Evolutionary conservation across 2,329 filamentous ascomycete species (phyloP).

Genomic region (Beauveria australis): DNA sequence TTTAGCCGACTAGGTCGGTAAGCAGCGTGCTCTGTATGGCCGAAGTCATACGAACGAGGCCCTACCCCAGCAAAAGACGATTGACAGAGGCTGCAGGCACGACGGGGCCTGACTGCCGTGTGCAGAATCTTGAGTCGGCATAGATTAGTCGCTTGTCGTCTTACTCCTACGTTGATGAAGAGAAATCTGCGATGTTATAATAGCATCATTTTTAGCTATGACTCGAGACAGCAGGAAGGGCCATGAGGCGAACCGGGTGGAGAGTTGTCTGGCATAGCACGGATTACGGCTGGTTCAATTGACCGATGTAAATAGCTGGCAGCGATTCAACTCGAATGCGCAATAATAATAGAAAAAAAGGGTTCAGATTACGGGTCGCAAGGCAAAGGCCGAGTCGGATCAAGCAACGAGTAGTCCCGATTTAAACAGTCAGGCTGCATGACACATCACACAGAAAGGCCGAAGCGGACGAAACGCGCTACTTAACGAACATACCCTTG

Average conservation of each 20-base stretch:
- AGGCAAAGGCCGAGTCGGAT: background rate
- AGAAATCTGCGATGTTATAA: background rate
- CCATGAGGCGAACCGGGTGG: background rate
- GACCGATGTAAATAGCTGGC: too few species aligned
- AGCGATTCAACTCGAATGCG: background rate
- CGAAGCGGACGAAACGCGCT: background rate
- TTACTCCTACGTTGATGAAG: background rate
- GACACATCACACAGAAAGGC: slow-evolving; percentile 2
- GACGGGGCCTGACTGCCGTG: background rate
- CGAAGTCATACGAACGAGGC: background rate
- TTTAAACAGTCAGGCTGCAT: slow-evolving; percentile 2
- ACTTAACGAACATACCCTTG: too few species aligned
- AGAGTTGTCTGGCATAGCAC: background rate
- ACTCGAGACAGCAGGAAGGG: background rate
- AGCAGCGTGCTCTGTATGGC: slow-evolving; percentile 1
- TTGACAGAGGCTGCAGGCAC: background rate
- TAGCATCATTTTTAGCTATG: background rate
- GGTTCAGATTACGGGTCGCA: background rate
- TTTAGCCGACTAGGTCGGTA: too few species aligned
- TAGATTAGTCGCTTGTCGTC: background rate
- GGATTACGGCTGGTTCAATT: background rate
- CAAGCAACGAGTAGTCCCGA: slow-evolving; percentile 1
- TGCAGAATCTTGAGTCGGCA: background rate
- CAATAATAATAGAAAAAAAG: background rate
- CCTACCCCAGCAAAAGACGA: background rate